Evolutionary conservation across 225 moss, liverwort and hornwort genomes (phyloP), one percentile per base, ranked within the genome.

Genomic region (Neckera pumila): DNA sequence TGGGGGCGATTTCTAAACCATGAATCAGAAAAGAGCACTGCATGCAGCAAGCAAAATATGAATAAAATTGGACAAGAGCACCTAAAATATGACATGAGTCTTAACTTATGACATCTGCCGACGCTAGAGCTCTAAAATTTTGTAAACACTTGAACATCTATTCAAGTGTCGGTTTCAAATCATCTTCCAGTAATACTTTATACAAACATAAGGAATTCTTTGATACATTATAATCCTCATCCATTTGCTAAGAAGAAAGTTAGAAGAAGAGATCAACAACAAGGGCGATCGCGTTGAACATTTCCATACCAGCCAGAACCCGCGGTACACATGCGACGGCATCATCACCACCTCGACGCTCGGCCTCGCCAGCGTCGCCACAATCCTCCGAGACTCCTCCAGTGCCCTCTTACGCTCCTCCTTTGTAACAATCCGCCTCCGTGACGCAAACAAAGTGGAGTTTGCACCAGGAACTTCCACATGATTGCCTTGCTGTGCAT

Each of bases 271-370:
- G n/a, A 15, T 57, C 58, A 31, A 51, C 59, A 84, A 7, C 60
- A 49, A 36, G 51, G 53, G 40, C 15, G 62, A 43, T 42, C 10
- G 31, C 33, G 12, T 34, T 23, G 63, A 69, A 36, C 14, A 28
- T 6, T 14, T 36, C 58, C 33, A 80, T 93, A 93, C 93, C 90
- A 93, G 86, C 90, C 89, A 92, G 58, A 89, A 90, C 4, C 89
- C 92, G 27, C 87, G 92, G 89, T 93, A 93, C 45, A 93, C 93
- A 64, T 93, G 93, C 26, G 90, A 92, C 8, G 93, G 92, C 64
- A 75, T 90, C 93, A 93, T 93, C 79, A 88, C 61, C 20, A 92
- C 76, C 34, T 64, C 67, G 25, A 88, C 57, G 80, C 89, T 80
- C 18, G 93, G 89, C 76, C 76, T 56, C 56, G 67, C 17, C 54